Evolutionary conservation across 371 early-diverging fungal species (phyloP).

Genomic region (Apophysomyces elegans): DNA sequence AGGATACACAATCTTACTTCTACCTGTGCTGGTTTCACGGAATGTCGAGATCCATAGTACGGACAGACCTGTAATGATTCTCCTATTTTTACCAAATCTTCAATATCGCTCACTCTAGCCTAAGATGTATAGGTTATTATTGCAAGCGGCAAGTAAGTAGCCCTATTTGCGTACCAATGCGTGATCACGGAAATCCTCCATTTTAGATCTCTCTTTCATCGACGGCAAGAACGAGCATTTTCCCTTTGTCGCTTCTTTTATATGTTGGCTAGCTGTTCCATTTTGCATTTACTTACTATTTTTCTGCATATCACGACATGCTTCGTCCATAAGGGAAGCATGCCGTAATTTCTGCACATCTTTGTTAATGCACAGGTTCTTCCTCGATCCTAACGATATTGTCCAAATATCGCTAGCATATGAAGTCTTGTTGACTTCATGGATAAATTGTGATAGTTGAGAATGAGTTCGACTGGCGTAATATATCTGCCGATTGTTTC

Average conservation of each 20-base stretch:
- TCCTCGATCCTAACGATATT: constrained; percentile 87
- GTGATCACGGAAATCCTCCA: constrained; percentile 65
- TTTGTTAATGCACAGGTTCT: constrained; percentile 82
- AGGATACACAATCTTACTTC: neutral
- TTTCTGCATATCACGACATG: constrained; percentile 80
- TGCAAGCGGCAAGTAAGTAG: neutral
- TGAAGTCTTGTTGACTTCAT: constrained; percentile 83
- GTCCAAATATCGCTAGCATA: constrained; percentile 63
- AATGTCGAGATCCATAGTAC: constrained; percentile 86
- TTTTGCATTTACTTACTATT: constrained; percentile 25
- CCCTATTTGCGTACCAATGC: constrained; percentile 35
- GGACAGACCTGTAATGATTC: constrained; percentile 73
- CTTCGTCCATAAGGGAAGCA: constrained; percentile 71
- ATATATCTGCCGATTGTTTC: constrained; percentile 50
- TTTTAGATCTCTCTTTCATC: constrained; percentile 37
- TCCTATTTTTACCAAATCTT: constrained; percentile 80
- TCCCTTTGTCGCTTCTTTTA: constrained; percentile 8
- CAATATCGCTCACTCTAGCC: constrained; percentile 78
- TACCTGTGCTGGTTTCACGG: constrained; percentile 65
- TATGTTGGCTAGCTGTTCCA: neutral
- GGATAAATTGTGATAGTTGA: constrained; percentile 91
- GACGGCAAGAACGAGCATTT: constrained; percentile 61
- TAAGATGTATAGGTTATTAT: constrained; percentile 17
- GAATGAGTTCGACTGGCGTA: constrained; percentile 93
- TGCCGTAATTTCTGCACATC: constrained; percentile 57